Evolutionary conservation across 2,329 filamentous ascomycete genomes (phyloP), one percentile per base, ranked within the genome.

Genomic region (Aureobasidium sp.): DNA sequence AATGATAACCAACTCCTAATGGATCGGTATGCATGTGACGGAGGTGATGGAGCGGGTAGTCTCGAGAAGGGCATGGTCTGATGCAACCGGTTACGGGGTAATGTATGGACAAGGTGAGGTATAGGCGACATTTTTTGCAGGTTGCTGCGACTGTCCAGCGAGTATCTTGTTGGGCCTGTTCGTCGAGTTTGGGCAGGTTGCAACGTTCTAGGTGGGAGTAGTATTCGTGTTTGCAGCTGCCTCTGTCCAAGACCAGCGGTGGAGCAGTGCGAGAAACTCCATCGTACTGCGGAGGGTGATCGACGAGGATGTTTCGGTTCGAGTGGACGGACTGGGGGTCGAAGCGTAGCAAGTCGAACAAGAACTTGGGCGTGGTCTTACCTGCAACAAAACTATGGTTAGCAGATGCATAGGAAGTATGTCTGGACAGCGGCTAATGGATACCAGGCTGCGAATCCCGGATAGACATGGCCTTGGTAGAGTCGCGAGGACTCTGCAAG

Each of bases 41-140:
- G 55, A 85, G 75, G 64, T 87, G 84, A 64, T 88, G 84, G 4
- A 86, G 65, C 25, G 80, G 79, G 57, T 72, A 75, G 1, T 74
- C 67, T 10, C 62, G 56, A 50, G 71, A 74, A 3, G 77, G 75
- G 59, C 76, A 79, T 5, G 73, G 68, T 25, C 62, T 22, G 22
- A 16, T 21, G 25, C 49, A 62, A 21, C 56, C 65, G n/a, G 70
- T 64, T 11, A 62, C 61, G 22, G 69, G 70, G 59, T 78, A 80
- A 55, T 77, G 74, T 29, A 84, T 72, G 10, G 70, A 68, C 19
- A 87, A 63, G 58, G 81, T 75, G 38, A 85, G 69, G 66, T 87
- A 83, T 61, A 75, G 74, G 48, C 80, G 77, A 63, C 84, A 88
- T 55, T 71, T 73, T 53, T 73, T 68, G 66, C 84, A 88, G 58